Evolutionary conservation across 164 flowering plant genomes (phyloP), one percentile per base, ranked within the genome.

Genomic region (Magnolia officinalis): DNA sequence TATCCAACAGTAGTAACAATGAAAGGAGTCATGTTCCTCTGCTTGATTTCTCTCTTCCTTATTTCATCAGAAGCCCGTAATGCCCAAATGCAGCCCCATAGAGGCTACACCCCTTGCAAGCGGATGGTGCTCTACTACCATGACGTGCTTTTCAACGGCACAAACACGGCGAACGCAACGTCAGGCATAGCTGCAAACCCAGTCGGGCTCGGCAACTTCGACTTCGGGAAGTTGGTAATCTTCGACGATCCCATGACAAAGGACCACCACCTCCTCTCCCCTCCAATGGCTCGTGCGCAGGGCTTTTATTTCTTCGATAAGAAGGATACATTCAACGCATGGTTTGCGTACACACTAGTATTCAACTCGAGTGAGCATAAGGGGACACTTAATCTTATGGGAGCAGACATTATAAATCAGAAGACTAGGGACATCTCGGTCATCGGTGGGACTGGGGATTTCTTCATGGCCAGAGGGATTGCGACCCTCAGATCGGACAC

Each of bases 61-160:
- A 16, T 71, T 9, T 2, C 58, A 0, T 66, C 80, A 14, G 31
- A 37, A 75, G 65, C 23, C 0, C 63, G 74, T 75, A 3, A 4
- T 20, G 72, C 75, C 1, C 52, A 65, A 2, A 67, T 37, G 31
- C 81, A 24, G 45, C 78, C 63, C 31, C 77, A 52, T n/a, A 82
- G 61, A 6, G 63, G 1, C 81, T 63, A 21, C 59, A 82, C 8
- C 97, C 45, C 6, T 37, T 37, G 45, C 45, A 37, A 37, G 45
- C 45, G 45, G 6, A 37, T 37, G 45, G 45, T 37, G 4, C 45
- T 37, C 45, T 37, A 37, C 45, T 37, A 37, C 6, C 45, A 37
- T 37, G 45, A 37, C 0, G 45, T 37, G 45, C 6, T 37, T 6
- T 37, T 37, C 45, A 37, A 37, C 6, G 45, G 45, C 45, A 37